Evolutionary conservation across 2,329 filamentous ascomycete species (phyloP).

Genomic region (Blumeria graminis): DNA sequence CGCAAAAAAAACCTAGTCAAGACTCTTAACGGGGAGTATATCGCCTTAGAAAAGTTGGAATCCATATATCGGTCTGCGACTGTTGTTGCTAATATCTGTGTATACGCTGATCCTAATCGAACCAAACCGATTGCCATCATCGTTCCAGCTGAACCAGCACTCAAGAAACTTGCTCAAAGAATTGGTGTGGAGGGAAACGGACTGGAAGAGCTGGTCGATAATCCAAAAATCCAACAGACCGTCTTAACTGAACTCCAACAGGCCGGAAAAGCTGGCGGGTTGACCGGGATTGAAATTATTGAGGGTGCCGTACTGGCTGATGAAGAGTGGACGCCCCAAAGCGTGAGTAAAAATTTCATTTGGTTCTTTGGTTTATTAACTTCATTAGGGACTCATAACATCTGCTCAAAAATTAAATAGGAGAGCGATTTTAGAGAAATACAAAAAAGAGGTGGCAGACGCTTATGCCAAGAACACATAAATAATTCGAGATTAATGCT

Average conservation of each 20-base stretch:
- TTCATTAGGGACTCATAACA: conserved; percentile 32
- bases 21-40: conserved; percentile 86
- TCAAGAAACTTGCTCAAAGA: conserved; percentile 33
- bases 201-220: conserved; percentile 39
- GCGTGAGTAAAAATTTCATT: conserved; percentile 33
- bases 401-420: conserved; percentile 52
- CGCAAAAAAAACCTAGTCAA: conserved; percentile 98
- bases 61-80: conserved; percentile 62
- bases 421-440: conserved; percentile 38
- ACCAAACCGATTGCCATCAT: conserved; percentile 66
- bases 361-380: conserved; percentile 16
- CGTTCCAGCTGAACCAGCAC: conserved; percentile 37
- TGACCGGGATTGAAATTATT: conserved; percentile 50
- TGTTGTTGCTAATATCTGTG: conserved; percentile 68
- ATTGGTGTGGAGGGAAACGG: conserved; percentile 37
- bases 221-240: conserved; percentile 35
- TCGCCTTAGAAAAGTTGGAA: conserved; percentile 88
- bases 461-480: conserved; percentile 10
- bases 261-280: conserved; percentile 38
- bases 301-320: conserved; percentile 55
- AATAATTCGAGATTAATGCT: not conserved
- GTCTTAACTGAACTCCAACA: conserved; percentile 44
- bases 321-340: conserved; percentile 72
- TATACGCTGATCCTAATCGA: conserved; percentile 55
- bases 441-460: conserved; percentile 31